Evolutionary conservation across 768 basidiomycete genomes (phyloP).

Genomic region (Boletus bicolor): DNA sequence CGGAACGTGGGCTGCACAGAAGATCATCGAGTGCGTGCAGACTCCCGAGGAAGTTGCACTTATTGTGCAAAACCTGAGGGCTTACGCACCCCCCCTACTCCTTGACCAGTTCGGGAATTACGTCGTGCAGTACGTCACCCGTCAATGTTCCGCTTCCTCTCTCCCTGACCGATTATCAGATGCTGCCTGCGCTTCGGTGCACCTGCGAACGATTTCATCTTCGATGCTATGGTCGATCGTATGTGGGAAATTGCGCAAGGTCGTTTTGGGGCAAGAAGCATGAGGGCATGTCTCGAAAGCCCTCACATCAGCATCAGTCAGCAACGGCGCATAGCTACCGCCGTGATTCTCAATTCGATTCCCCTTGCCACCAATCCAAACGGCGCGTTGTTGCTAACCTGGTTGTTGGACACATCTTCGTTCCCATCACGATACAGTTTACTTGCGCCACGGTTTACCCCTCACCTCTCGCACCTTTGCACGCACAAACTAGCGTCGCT

Average conservation of each 20-base stretch:
- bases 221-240: slow-evolving; percentile 96
- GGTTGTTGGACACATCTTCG: slow-evolving; percentile 92
- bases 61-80: slow-evolving; percentile 81
- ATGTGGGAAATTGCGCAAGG: slow-evolving; percentile 99
- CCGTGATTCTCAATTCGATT: slow-evolving; percentile 94
- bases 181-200: slow-evolving; percentile 89
- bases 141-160: background rate
- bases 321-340: slow-evolving; percentile 91
- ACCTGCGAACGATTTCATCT: slow-evolving; percentile 92
- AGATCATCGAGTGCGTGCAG: slow-evolving; percentile 94
- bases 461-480: slow-evolving; percentile 94
- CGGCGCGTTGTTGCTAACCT: slow-evolving; percentile 91
- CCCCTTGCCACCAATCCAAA: slow-evolving; percentile 97
- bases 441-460: slow-evolving; percentile 92
- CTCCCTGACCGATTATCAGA: slow-evolving; percentile 36
- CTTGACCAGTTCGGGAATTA: slow-evolving; percentile 94
- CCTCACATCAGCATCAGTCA: slow-evolving; percentile 83
- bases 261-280: slow-evolving; percentile 94
- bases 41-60: slow-evolving; percentile 82
- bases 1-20: slow-evolving; percentile 99
- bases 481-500: slow-evolving; percentile 96
- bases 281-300: slow-evolving; percentile 95
- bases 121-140: slow-evolving; percentile 75
- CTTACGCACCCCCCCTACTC: slow-evolving; percentile 90
- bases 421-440: slow-evolving; percentile 95